Evolutionary conservation across 2,329 filamentous ascomycete genomes (phyloP).

Genomic region (Canariomyces notabilis): DNA sequence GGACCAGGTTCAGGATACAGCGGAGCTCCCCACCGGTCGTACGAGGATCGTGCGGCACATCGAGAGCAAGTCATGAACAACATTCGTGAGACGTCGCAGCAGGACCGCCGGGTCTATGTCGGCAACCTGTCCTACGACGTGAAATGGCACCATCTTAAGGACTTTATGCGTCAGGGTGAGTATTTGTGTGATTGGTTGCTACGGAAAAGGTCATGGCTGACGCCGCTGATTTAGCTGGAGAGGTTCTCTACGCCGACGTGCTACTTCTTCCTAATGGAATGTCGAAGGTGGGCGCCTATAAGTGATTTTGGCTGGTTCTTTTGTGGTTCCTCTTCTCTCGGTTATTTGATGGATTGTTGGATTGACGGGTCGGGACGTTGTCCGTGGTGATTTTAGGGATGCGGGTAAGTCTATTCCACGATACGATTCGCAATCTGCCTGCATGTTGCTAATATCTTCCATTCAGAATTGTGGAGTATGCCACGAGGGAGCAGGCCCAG

Average conservation of each 20-base stretch:
- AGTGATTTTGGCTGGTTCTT: slow-evolving; percentile 82
- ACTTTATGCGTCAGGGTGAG: slow-evolving; percentile 99
- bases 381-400: slow-evolving; percentile 95
- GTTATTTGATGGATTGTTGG: slow-evolving; percentile 78
- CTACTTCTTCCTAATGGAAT: slow-evolving; percentile 99
- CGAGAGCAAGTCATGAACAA: slow-evolving; percentile 96
- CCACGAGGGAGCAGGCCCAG: slow-evolving; percentile 97
- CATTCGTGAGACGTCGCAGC: slow-evolving; percentile 90
- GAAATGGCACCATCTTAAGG: slow-evolving; percentile 99
- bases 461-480: slow-evolving; percentile 98
- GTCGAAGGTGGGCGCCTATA: slow-evolving; percentile 99
- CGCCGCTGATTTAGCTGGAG: slow-evolving; percentile 68
- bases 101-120: slow-evolving; percentile 98
- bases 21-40: slow-evolving; percentile 66
- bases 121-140: slow-evolving; percentile 99
- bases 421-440: neutral
- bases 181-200: slow-evolving; percentile 23
- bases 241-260: slow-evolving; percentile 99
- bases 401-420: slow-evolving; percentile 69
- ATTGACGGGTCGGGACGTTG: slow-evolving; percentile 97
- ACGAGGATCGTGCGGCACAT: slow-evolving; percentile 75
- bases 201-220: slow-evolving; percentile 31
- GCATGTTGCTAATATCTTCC: slow-evolving; percentile 29
- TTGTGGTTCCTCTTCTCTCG: slow-evolving; percentile 65
- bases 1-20: slow-evolving; percentile 63